phyloP scores from a whole-genome alignment of 352 stramenopile genomes.

The Globisporangium irregulare region DNA sequence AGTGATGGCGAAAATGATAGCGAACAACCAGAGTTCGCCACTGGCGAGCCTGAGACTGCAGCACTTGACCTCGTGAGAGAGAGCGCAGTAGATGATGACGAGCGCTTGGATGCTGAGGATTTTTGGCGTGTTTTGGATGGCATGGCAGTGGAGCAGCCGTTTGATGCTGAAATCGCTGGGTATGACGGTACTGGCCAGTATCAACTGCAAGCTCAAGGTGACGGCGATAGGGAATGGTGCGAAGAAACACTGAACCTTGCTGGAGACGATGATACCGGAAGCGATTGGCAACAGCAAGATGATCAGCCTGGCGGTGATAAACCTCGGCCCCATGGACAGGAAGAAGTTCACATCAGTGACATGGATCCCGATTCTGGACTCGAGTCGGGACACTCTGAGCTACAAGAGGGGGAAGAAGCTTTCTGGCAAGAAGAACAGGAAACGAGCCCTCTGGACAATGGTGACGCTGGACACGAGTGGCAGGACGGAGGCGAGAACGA shows the following conservation, averaged over 20 bases:
- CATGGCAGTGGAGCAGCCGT: not conserved
- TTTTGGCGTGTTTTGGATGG: not conserved
- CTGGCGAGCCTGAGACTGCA: not conserved
- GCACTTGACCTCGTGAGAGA: not conserved
- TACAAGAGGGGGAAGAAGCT: not conserved
- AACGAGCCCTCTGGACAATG: not conserved
- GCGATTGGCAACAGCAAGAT: not conserved
- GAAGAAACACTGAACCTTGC: not conserved
- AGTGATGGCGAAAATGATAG: not conserved
- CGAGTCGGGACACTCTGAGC: not conserved
- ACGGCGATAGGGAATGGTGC: not conserved
- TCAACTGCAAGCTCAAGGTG: not conserved
- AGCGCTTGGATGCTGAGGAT: not conserved
- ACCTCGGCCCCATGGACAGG: not conserved
- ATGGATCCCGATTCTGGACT: not conserved
- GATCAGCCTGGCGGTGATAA: not conserved
- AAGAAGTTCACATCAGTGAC: not conserved
- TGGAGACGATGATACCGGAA: not conserved
- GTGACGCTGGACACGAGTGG: not conserved
- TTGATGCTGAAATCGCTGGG: not conserved
- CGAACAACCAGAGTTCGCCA: not conserved
- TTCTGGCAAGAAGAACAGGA: not conserved
- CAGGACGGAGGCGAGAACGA: not conserved
- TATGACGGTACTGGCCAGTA: not conserved
- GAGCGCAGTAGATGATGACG: not conserved